Base-by-base conservation (phyloP, 352 stramenopile genomes). In the Globisporangium rhizosaccharum region DNA sequence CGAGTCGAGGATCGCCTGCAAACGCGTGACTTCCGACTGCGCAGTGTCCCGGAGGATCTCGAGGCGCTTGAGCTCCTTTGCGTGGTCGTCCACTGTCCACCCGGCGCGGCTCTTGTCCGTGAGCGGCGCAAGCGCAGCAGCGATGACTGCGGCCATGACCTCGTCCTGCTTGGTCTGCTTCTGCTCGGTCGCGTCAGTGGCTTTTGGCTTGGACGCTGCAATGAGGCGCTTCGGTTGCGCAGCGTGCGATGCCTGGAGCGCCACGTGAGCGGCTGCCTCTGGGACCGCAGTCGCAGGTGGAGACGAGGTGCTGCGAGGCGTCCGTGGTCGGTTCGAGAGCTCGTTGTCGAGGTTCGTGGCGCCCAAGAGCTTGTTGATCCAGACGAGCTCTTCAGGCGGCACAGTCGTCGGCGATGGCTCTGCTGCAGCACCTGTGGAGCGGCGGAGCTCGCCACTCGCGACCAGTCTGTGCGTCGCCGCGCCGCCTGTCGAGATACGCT, bases 61-160 rank as follows among this genome's bases (percentile, higher is more conserved):
- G 3, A 83, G 59, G 2, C 72, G 74, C 57, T 71, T 28, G n/a
- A 80, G 42, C 53, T 83, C 73, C 12, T 56, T 56, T 2, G 62
- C 53, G 39, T 70, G 61, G 28, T 72, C 62, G 12, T 49, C 28
- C 45, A 54, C 42, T 1, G 46, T 45, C 66, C 66, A 72, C 8
- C 47, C 30, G 0, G 57, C 54, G 8, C 62, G 62, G 36, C 67
- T 44, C 39, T 52, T 66, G 23, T 50, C 25, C 30, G 54, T 58
- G 26, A 62, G 54, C 14, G 55, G 53, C 25, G 54, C 61, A n/a
- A 66, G 23, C 6, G 59, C 59, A 2, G 59, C 59, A 0, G 59
- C 33, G 48, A 65, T 59, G 17, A 65, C 59, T 14, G 59, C 59
- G 2, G 52, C 26, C 3, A 54, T 37, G 45, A 65, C 36, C 37